Evolutionary conservation across 164 flowering plant genomes (phyloP).

Genomic region (Echeveria elegans): DNA sequence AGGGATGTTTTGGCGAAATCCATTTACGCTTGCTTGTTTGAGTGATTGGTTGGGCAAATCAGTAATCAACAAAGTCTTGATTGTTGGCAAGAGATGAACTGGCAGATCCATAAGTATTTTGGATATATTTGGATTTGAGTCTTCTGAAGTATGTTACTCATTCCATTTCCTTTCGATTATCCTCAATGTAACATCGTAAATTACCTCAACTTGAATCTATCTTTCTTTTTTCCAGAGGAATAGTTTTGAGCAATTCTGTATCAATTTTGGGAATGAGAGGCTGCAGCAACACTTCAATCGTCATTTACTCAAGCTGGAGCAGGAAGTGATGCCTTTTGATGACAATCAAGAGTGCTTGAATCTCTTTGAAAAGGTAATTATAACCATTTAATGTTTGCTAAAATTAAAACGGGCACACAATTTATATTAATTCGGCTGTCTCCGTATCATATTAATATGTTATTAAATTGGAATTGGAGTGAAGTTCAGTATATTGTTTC

Average conservation of each 20-base stretch:
- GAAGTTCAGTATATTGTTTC: too few relatives aligned
- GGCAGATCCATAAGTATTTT: slow-evolving; percentile 97
- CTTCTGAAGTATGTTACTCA: slow-evolving; percentile 62
- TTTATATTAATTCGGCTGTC: background rate
- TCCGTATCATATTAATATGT: background rate
- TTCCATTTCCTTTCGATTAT: background rate
- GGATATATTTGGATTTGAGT: slow-evolving; percentile 98
- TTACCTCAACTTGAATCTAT: background rate
- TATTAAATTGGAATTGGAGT: too few relatives aligned
- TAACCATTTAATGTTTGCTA: background rate
- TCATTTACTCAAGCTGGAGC: slow-evolving; percentile 94
- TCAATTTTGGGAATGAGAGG: slow-evolving; percentile 98
- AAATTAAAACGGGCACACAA: background rate
- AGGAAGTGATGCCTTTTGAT: slow-evolving; percentile 79
- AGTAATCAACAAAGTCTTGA: slow-evolving; percentile 85
- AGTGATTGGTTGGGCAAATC: slow-evolving; percentile 95
- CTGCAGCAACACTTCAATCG: slow-evolving; percentile 97
- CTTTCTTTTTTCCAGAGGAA: slow-evolving; percentile 46
- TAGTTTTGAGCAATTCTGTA: slow-evolving; percentile 99
- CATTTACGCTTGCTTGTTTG: slow-evolving; percentile 90
- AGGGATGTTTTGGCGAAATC: slow-evolving; percentile 98
- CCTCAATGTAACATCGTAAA: background rate
- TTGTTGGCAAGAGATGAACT: slow-evolving; percentile 86
- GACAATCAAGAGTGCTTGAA: slow-evolving; percentile 93
- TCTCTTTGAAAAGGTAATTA: slow-evolving; percentile 87